Conservation (phyloP, 805 yeast species). For the Saturnispora hagleri region DNA sequence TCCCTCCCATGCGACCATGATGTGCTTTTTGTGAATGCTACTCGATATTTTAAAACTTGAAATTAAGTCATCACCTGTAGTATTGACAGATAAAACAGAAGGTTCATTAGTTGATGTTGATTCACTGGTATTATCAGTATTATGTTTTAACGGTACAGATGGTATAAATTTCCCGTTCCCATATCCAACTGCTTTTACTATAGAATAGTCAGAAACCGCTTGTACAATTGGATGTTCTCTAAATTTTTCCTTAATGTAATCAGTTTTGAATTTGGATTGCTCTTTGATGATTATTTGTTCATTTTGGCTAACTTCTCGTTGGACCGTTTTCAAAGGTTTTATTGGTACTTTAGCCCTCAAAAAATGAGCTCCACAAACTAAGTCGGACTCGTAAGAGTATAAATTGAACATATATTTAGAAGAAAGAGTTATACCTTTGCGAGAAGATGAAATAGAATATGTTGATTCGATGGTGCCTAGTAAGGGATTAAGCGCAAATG, state of each 20-base stretch:
- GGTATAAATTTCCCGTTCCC: background rate
- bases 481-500: conserved; percentile 79
- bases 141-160: background rate
- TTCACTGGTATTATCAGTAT: background rate
- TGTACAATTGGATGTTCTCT: conserved; percentile 5
- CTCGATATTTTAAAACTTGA: conserved; percentile 71
- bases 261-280: background rate
- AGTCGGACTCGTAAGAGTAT: conserved; percentile 81
- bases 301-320: background rate
- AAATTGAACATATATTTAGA: conserved; percentile 84
- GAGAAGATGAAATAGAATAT: conserved; percentile 46
- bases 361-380: conserved; percentile 78
- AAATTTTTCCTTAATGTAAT: conserved; percentile 4
- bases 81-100: background rate
- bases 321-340: background rate
- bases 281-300: background rate
- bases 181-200: conserved; percentile 2
- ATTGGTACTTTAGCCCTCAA: conserved; percentile 38
- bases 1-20: conserved; percentile 82
- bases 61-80: conserved; percentile 7
- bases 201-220: conserved; percentile 5
- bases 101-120: background rate
- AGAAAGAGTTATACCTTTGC: conserved; percentile 43
- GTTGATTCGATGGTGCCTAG: conserved; percentile 85
- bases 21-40: conserved; percentile 49